Base-by-base conservation (phyloP, 768 basidiomycete species). In the Tremella yokohamensis region DNA sequence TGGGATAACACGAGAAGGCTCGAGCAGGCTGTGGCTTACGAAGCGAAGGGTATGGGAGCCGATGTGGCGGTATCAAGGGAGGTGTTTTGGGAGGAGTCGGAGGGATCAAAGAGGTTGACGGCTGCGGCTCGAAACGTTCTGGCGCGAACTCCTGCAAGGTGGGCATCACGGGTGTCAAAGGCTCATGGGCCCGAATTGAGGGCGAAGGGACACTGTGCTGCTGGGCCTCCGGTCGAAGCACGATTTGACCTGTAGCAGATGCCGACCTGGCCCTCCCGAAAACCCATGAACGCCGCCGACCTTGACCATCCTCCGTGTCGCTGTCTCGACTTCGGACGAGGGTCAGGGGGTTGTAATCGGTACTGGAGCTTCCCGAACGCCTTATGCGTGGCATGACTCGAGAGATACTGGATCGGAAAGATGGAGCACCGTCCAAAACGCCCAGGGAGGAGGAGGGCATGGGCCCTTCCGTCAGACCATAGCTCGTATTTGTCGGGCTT, bases 1-100 rank as follows among this genome's bases (percentile, higher is more conserved):
- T 76, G 1, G 74, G 74, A 56, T 74, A 76, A 8, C 57, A 34
- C 3, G 22, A 40, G 39, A 69, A 60, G 12, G 63, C 50, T 9
- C 50, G 52, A 7, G 64, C 65, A 15, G 74, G 74, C 24, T 61
- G 65, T 0, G 74, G 74, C 29, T 61, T 60, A 22, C 44, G 42
- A 11, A 75, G 37, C 8, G 37, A 45, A 8, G 25, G 40, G 45
- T 13, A 26, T 48, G 12, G 25, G 24, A 12, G 19, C 20, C 8
- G 49, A 49, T 49, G 16, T 2, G 8, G 48, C 15, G 15, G 8
- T 8, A 22, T 49, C 48, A 19, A 25, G 20, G 20, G 22, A 20
- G 29, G 29, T 11, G 29, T 34, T 11, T 34, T 34, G 29, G 49
- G 49, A 25, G 49, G 49, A 26, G 49, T 7, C 20, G 49, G 49